phyloP scores from a whole-genome alignment of 495 filamentous ascomycete genomes.

The Aspergillus ostianus region DNA sequence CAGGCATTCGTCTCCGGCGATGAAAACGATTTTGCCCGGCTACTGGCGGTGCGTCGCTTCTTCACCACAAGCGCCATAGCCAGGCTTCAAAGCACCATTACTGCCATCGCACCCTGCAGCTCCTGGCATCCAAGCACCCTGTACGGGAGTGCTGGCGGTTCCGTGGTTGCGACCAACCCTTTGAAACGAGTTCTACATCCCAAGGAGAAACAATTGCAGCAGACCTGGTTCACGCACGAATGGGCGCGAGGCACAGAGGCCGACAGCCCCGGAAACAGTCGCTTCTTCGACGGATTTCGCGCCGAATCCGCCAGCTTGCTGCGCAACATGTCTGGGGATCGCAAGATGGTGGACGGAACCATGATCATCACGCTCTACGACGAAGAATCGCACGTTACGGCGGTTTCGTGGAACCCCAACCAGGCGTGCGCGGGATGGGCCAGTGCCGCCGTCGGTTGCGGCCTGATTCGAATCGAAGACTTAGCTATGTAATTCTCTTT shows the following conservation, averaged over 20 bases:
- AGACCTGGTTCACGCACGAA: conserved; percentile 63
- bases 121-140: conserved; percentile 54
- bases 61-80: conserved; percentile 47
- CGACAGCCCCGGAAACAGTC: conserved; percentile 41
- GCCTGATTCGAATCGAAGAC: conserved; percentile 68
- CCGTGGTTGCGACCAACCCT: conserved; percentile 55
- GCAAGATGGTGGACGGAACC: conserved; percentile 35
- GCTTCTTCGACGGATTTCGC: conserved; percentile 60
- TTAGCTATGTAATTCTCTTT: conserved; percentile 43
- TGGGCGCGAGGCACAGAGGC: conserved; percentile 42
- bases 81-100: conserved; percentile 37
- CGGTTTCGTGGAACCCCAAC: conserved; percentile 68
- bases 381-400: conserved; percentile 53
- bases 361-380: conserved; percentile 55
- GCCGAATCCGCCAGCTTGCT: conserved; percentile 42
- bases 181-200: conserved; percentile 50
- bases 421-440: conserved; percentile 61
- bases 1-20: conserved; percentile 56
- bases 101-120: conserved; percentile 41
- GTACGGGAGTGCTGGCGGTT: conserved; percentile 56
- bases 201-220: conserved; percentile 56
- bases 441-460: conserved; percentile 58
- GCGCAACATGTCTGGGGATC: conserved; percentile 31
- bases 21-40: conserved; percentile 55
- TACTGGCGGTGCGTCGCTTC: conserved; percentile 54